Base-by-base conservation (phyloP, 208 protist species). In the Endotrypanum monterogeii region DNA sequence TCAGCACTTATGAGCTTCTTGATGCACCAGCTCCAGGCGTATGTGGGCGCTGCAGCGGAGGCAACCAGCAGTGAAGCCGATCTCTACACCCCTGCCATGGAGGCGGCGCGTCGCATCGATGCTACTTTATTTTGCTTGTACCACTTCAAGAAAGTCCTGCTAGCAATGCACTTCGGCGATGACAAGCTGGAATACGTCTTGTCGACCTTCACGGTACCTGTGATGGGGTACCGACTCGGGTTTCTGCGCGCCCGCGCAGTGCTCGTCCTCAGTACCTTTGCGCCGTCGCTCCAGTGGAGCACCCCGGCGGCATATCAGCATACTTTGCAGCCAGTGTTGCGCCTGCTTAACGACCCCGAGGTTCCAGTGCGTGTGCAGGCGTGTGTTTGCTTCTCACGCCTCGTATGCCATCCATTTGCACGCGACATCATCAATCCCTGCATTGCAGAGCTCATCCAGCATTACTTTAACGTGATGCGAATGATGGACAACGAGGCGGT, bases 401-500 rank as follows among this genome's bases (percentile, higher is more conserved):
- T 98, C 41, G 93, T 98, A 20, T 85, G 86, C 35, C 84, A 90
- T 58, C 74, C 82, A 12, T 83, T 88, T 65, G 89, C 89, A 39
- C 82, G 82, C 8, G 84, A 92, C 41, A 83, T 98, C 37, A 71
- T 98, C 18, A 84, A 83, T 52, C 94, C 95, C 30, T 89, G 93
- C 67, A 90, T 98, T 39, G 87, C 87, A 60, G 81, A 97, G 44
- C 61, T 98, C 18, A 86, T 98, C 7, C 86, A 98, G 39, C 83
- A 95, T 57, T 98, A 97, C 80, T 98, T 98, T 60, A 69, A 85
- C 37, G 81, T 98, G 0, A 97, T 98, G 88, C 84, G 83, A 9
- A 74, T 98, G 54, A 95, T 98, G 75, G 94, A 98, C 71, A 95
- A 92, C 78, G 96, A 98, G 44, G 87, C 85, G 8, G 85, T 98